phyloP scores from a whole-genome alignment of 2,329 filamentous ascomycete species.

The Colletotrichum noveboracense region DNA sequence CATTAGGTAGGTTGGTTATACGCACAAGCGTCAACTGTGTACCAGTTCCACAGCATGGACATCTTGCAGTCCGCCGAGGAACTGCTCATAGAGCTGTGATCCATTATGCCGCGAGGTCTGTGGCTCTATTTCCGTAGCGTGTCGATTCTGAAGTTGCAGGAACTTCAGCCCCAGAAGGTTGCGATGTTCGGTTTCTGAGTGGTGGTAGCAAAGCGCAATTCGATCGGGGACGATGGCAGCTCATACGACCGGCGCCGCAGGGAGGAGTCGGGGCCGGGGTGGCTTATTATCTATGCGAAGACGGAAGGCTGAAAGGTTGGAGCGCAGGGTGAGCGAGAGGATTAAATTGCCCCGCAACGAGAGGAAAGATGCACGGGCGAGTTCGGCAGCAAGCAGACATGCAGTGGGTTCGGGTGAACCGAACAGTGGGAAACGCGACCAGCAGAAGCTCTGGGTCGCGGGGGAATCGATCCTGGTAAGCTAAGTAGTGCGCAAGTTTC shows the following conservation, averaged over 20 bases:
- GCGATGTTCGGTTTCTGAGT: background rate
- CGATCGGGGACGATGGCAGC: background rate
- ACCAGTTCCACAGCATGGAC: conserved; percentile 50
- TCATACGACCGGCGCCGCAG: background rate
- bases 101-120: conserved; percentile 22
- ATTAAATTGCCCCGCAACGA: background rate
- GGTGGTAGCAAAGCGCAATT: background rate
- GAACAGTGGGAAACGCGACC: background rate
- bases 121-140: background rate
- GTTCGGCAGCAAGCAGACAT: background rate
- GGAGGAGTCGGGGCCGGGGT: background rate
- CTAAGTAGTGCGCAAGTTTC: conserved; percentile 3
- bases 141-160: background rate
- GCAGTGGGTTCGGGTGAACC: background rate
- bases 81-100: conserved; percentile 25
- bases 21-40: conserved; percentile 44
- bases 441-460: background rate
- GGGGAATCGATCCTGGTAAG: background rate
- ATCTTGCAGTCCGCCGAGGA: conserved; percentile 34
- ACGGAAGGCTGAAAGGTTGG: background rate
- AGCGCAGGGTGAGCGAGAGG: background rate
- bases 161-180: background rate
- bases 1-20: background rate
- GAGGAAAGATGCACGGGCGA: background rate
- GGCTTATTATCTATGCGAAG: background rate